These are phyloP conservation scores for Parsonsia alboflavescens DNA, from an alignment of 257 asterid species.

Conservation along the genomic window DNA sequence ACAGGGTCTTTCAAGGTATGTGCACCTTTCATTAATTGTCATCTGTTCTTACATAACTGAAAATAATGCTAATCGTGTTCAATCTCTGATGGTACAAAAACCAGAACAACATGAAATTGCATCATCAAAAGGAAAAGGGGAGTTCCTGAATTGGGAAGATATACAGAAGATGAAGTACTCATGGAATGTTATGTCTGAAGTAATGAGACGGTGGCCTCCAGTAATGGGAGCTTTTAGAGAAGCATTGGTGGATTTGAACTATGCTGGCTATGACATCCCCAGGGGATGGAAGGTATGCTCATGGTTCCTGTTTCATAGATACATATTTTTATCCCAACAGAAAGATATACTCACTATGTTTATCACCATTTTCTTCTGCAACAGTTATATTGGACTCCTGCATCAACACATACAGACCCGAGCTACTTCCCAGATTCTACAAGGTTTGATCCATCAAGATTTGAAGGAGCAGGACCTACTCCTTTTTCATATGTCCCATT, in stretches of 20 bases:
- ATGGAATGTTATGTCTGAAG: slow-evolving; percentile 67
- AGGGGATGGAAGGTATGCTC: slow-evolving; percentile 77
- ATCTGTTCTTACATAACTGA: neutral
- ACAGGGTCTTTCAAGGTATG: slow-evolving; percentile 53
- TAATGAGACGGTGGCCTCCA: slow-evolving; percentile 51
- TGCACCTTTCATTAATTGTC: neutral
- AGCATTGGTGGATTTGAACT: slow-evolving; percentile 47
- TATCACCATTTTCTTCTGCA: neutral
- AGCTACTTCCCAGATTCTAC: slow-evolving; percentile 19
- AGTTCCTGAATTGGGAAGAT: slow-evolving; percentile 67
- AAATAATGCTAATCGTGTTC: neutral
- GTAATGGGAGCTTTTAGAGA: slow-evolving; percentile 59
- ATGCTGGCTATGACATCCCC: slow-evolving; percentile 65
- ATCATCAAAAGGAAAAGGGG: slow-evolving; percentile 35
- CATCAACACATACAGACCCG: slow-evolving; percentile 43
- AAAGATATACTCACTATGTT: neutral
- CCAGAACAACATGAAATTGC: slow-evolving; percentile 67
- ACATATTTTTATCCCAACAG: no score
- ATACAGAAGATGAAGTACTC: slow-evolving; percentile 83
- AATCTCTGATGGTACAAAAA: neutral
- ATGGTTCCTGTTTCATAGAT: neutral
- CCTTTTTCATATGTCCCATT: slow-evolving; percentile 61
- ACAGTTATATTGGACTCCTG: slow-evolving; percentile 61
- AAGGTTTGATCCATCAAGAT: slow-evolving; percentile 57
- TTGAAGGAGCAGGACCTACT: slow-evolving; percentile 53